A percentile compares a stretch with the other conserved stretches of the same genome.
These are phyloP conservation scores for Vigna hirtella DNA, from an alignment of 306 rosid species.

Conservation along the genomic window DNA sequence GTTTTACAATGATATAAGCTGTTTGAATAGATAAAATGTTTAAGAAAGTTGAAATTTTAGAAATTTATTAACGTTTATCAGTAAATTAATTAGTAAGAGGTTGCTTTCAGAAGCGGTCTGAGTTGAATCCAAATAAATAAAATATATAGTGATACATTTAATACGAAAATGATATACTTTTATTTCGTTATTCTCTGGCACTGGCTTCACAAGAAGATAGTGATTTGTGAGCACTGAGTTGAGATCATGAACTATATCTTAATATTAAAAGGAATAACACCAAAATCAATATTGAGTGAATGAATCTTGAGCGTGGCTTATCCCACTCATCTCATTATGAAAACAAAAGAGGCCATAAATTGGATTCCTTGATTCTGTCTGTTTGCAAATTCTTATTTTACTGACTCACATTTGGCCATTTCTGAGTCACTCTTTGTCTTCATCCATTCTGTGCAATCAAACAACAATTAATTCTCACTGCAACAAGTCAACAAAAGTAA, in stretches of 20 bases:
- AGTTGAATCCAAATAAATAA: background rate
- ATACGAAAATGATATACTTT: background rate
- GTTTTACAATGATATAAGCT: too few relatives aligned
- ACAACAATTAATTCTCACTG: constrained; percentile 42
- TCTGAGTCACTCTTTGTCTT: constrained; percentile 42
- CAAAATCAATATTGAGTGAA: background rate
- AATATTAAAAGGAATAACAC: background rate
- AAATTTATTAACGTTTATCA: too few relatives aligned
- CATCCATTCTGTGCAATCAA: constrained; percentile 45
- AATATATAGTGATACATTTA: background rate
- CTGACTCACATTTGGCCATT: constrained; percentile 31
- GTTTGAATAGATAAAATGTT: too few relatives aligned
- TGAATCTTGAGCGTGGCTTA: constrained; percentile 40
- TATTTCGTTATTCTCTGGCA: background rate
- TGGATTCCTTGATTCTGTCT: constrained; percentile 61
- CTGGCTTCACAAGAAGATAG: background rate
- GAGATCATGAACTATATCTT: constrained; percentile 1
- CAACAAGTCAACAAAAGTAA: constrained; percentile 34
- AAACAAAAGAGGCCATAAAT: constrained; percentile 44
- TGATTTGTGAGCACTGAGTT: constrained; percentile 10
- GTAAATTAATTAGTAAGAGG: too few relatives aligned
- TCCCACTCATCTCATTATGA: background rate
- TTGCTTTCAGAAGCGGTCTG: too few relatives aligned
- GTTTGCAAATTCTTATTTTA: constrained; percentile 41
- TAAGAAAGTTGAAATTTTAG: too few relatives aligned